Percentiles rank a stretch among this genome's conserved stretches.
These are phyloP conservation scores for Nemania serpens DNA, from an alignment of 2,329 filamentous ascomycete genomes.

Conservation along the genomic window DNA sequence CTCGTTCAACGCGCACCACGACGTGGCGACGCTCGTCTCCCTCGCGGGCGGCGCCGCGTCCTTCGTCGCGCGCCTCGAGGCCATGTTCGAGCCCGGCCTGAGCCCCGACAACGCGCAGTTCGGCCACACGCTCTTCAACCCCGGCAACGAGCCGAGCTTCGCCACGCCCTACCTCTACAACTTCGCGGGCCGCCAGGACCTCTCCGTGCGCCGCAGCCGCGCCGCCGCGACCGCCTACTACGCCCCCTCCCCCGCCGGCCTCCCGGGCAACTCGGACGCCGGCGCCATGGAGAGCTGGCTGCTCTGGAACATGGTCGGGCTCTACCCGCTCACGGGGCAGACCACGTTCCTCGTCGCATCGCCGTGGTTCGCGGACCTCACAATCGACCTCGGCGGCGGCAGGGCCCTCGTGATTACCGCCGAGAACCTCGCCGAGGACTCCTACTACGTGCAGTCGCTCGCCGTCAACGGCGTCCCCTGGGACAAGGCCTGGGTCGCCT, in stretches of 20 bases:
- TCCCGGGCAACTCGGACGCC: conserved; percentile 73
- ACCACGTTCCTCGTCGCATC: conserved; percentile 68
- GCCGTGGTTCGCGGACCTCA: conserved; percentile 65
- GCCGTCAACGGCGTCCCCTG: conserved; percentile 67
- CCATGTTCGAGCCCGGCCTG: conserved; percentile 59
- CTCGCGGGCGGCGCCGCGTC: conserved; percentile 58
- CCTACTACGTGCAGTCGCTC: conserved; percentile 68
- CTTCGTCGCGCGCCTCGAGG: conserved; percentile 64
- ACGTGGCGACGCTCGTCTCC: conserved; percentile 59
- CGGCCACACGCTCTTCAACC: conserved; percentile 65
- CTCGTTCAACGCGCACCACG: conserved; percentile 71
- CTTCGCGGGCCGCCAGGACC: conserved; percentile 66
- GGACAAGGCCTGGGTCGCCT: conserved; percentile 68
- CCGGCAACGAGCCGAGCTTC: conserved; percentile 62
- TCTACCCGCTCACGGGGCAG: conserved; percentile 71
- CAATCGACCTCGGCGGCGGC: conserved; percentile 59
- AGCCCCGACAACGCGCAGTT: conserved; percentile 49
- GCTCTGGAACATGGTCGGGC: conserved; percentile 70
- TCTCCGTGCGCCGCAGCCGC: conserved; percentile 63
- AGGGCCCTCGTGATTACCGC: conserved; percentile 61
- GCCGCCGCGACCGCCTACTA: conserved; percentile 65
- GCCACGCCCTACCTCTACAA: conserved; percentile 72
- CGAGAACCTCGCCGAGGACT: conserved; percentile 53
- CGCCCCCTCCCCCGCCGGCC: conserved; percentile 55
- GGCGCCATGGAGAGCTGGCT: conserved; percentile 75